Base-by-base conservation (phyloP, 176 grass and related monocot genomes). In the Avena sativa region DNA sequence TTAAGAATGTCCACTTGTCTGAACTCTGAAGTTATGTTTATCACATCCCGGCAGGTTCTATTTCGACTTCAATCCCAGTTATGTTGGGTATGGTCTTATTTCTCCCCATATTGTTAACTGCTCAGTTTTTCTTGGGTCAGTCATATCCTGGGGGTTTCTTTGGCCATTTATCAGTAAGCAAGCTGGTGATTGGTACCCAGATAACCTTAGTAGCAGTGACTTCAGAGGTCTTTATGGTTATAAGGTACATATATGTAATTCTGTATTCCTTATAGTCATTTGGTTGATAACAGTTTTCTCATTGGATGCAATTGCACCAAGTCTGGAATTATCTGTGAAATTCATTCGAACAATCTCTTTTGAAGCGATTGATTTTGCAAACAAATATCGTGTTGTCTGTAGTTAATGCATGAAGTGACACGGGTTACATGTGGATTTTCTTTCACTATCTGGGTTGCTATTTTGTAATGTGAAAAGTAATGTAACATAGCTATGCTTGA, bases 21-120 rank as follows among this genome's bases (percentile, higher is more conserved):
- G 63, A 32, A 58, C 36, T 51, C 34, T 76, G 46, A 78, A 63
- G 11, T 85, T 64, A 6, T 14, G 13, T 76, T 56, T 52, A 57
- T 62, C 23, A 10, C 50, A 55, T 73, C 38, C 16, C 13, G 72
- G 55, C 84, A 90, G 89, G 34, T 90, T 90, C 78, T 87, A 83
- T 87, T 90, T 90, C 47, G 32, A 87, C 64, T 90, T 90, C 74
- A 90, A 86, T 65, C 89, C 89, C 58, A 83, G 89, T 87, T 90
- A 83, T 90, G 89, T 90, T 44, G 89, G 89, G 16, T 90, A 87
- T 90, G 89, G 89, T 71, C 79, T 90, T 90, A 86, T 90, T 78
- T 90, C 79, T 46, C 79, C 84, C 46, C 89, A 86, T 62, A 79
- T 83, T 83, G 89, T 90, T 47, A 90, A 90, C 44, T 90, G 72